Evolutionary conservation across 768 basidiomycete species (phyloP).

Genomic region (Panaeolus cyanescens): DNA sequence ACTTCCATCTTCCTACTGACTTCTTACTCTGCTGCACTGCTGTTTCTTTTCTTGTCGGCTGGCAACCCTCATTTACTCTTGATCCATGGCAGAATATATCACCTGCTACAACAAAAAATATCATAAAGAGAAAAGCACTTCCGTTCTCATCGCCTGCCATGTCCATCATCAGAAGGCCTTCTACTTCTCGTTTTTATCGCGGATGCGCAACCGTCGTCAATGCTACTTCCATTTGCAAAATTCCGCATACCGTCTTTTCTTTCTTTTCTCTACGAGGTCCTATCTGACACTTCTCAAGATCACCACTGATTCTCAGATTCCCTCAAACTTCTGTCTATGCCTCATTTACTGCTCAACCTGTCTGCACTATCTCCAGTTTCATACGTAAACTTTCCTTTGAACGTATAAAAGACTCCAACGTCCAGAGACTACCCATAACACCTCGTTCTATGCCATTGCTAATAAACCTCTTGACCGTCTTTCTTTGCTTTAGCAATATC

Average conservation of each 20-base stretch:
- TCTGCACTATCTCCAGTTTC: background rate
- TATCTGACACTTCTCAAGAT: background rate
- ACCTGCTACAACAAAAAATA: too few species aligned
- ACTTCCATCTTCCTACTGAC: background rate
- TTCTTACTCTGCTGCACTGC: too few species aligned
- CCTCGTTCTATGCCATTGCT: background rate
- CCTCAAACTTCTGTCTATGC: background rate
- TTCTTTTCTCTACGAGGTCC: too few species aligned
- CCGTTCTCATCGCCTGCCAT: too few species aligned
- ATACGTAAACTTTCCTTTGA: background rate
- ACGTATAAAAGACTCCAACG: background rate
- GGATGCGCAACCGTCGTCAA: background rate
- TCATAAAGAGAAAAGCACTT: too few species aligned
- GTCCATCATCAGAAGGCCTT: too few species aligned
- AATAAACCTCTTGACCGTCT: too few species aligned
- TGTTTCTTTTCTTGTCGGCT: background rate
- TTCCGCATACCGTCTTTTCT: background rate
- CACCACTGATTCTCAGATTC: constrained; percentile 2
- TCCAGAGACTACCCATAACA: background rate
- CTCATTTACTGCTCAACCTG: background rate
- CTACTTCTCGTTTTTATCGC: background rate
- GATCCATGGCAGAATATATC: too few species aligned
- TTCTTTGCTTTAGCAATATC: background rate
- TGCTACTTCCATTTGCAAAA: background rate
- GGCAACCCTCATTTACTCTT: too few species aligned